Evolutionary conservation across 176 grass and related monocot species (phyloP).

Genomic region (Carex pumila): DNA sequence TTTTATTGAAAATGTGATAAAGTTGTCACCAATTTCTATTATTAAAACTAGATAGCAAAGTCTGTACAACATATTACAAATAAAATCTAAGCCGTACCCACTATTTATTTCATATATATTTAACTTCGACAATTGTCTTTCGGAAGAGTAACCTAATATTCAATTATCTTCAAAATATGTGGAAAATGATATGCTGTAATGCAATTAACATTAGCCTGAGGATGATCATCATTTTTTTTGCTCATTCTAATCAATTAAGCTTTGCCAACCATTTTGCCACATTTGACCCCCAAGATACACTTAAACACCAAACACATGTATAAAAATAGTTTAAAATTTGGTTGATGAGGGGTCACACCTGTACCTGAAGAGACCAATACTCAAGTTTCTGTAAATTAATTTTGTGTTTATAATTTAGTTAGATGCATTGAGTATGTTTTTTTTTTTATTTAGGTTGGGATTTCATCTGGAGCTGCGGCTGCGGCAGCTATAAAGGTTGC

Average conservation of each 20-base stretch:
- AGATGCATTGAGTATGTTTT: neutral
- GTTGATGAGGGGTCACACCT: neutral
- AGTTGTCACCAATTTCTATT: neutral
- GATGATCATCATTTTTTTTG: neutral
- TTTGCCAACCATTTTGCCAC: neutral
- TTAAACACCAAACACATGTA: neutral
- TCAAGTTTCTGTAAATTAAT: neutral
- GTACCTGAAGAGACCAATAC: neutral
- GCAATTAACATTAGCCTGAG: neutral
- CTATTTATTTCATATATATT: neutral
- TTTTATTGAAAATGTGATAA: neutral
- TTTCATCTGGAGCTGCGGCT: conserved; percentile 88
- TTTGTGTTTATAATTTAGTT: neutral
- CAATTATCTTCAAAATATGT: neutral
- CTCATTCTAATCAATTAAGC: neutral
- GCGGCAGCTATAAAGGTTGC: conserved; percentile 75
- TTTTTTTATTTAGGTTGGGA: conserved; percentile 60
- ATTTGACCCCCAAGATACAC: neutral
- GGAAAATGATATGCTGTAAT: neutral
- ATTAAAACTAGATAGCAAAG: neutral
- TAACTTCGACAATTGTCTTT: neutral
- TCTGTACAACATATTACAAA: neutral
- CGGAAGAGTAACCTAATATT: neutral
- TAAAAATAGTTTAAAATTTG: neutral
- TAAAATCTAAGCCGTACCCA: neutral